Percentiles rank a stretch among this genome's conserved stretches.
These are phyloP conservation scores for Termitomyces heimii DNA, from an alignment of 768 basidiomycete genomes.

Conservation along the genomic window DNA sequence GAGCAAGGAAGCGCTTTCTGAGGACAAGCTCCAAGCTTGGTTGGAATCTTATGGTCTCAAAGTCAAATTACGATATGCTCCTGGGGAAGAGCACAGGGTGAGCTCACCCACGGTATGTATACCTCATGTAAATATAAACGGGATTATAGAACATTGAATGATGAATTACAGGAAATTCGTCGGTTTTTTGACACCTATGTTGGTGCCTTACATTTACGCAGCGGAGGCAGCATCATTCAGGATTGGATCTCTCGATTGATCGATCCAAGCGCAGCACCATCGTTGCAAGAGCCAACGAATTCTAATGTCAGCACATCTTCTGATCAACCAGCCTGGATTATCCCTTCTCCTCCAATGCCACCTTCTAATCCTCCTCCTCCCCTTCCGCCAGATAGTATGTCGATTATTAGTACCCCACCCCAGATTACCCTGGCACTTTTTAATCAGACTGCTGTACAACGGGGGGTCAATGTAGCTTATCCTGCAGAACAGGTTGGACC, in stretches of 20 bases:
- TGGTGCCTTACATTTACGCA: slow-evolving; percentile 59
- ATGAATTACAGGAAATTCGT: slow-evolving; percentile 41
- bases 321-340: slow-evolving; percentile 6
- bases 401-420: slow-evolving; percentile 3
- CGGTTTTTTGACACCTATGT: slow-evolving; percentile 56
- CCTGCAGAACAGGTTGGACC: slow-evolving; percentile 41
- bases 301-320: background rate
- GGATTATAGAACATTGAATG: background rate
- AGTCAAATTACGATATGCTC: slow-evolving; percentile 44
- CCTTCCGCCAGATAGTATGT: slow-evolving; percentile 22
- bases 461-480: slow-evolving; percentile 38
- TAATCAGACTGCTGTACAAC: slow-evolving; percentile 49
- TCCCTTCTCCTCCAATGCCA: slow-evolving; percentile 19
- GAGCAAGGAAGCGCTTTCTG: slow-evolving; percentile 25
- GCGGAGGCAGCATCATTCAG: slow-evolving; percentile 42
- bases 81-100: slow-evolving; percentile 28
- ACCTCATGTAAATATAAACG: background rate
- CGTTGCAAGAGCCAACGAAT: slow-evolving; percentile 8
- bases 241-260: slow-evolving; percentile 56
- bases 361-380: slow-evolving; percentile 25
- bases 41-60: slow-evolving; percentile 44
- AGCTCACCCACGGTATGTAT: slow-evolving; percentile 22
- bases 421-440: slow-evolving; percentile 40
- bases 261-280: slow-evolving; percentile 28
- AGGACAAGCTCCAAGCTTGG: slow-evolving; percentile 42